Conservation (phyloP, 2,329 filamentous ascomycete species). For the Aspergillus neotritici region DNA sequence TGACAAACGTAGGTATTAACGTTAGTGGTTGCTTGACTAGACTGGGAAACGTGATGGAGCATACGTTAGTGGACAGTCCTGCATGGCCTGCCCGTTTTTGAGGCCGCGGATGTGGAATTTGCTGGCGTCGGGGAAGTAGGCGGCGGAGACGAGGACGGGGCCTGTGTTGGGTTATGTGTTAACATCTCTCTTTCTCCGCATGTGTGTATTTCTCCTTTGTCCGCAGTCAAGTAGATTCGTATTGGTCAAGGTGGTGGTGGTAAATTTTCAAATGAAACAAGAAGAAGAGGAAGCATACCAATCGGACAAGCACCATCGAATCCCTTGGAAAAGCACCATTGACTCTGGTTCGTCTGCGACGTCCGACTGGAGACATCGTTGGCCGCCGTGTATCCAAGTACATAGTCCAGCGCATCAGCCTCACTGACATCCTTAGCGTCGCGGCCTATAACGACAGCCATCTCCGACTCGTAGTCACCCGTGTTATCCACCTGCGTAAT, state of each 20-base stretch:
- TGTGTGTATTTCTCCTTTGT: too few relatives aligned
- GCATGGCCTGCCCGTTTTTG: conserved; percentile 50
- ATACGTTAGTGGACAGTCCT: conserved; percentile 43
- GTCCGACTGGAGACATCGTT: conserved; percentile 60
- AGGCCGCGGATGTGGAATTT: conserved; percentile 31
- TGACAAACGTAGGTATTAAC: conserved; percentile 5
- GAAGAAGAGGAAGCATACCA: conserved; percentile 22
- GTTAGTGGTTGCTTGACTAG: not conserved
- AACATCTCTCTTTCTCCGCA: too few relatives aligned
- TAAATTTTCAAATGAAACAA: not conserved
- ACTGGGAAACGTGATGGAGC: conserved; percentile 5
- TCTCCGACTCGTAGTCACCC: conserved; percentile 56
- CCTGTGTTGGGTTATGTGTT: conserved; percentile 25
- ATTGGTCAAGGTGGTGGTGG: too few relatives aligned
- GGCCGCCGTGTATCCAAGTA: conserved; percentile 58
- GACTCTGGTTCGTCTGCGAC: conserved; percentile 49
- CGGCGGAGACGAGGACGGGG: conserved; percentile 45
- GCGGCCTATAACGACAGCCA: conserved; percentile 52
- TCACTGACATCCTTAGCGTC: conserved; percentile 52
- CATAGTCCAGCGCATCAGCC: conserved; percentile 52
- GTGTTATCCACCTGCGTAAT: conserved; percentile 49
- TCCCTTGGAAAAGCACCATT: conserved; percentile 57
- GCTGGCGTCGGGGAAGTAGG: conserved; percentile 27
- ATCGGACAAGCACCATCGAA: conserved; percentile 54
- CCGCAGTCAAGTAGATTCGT: too few relatives aligned